Base-by-base conservation (phyloP, 257 asterid genomes). In the Solanum chmielewskii region DNA sequence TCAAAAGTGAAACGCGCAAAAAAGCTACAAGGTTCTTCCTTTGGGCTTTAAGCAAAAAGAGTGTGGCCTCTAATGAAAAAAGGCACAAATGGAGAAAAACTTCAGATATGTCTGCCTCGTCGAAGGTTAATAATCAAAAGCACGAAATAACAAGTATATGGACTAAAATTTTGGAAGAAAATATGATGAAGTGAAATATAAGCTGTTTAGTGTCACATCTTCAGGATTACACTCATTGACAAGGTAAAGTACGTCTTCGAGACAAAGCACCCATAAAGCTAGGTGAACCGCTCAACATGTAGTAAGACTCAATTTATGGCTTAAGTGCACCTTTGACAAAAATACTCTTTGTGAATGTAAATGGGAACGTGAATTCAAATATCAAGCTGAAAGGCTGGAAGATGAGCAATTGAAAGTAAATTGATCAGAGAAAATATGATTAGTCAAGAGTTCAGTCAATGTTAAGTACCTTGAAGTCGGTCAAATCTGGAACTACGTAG, bases 401-500 rank as follows among this genome's bases (percentile, higher is more conserved):
- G 25, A 25, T 44, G 39, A 78, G 64, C 64, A 78, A 9, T 37
- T 16, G 2, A 45, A 78, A 31, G 25, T 27, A 78, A 9, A 45
- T 44, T 78, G 39, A 78, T 78, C 84, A 78, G 64, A 78, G 41
- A 78, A 77, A 44, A 45, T 78, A 44, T 25, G 39, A 44, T 77
- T 44, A 29, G 62, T 44, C n/a, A 47, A 47, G 11, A 9, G 29
- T 45, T 80, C 85, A 27, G 29, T 25, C 10, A 44, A 85, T 52
- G 4, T 47, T 21, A 33, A 83, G 75, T 91, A 96, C 98, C 98
- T 94, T 94, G 94, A 96, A 96, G 86, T 89, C 92, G 4, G 96
- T 90, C 90, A 96, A 89, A 92, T 94, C 98, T 16, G 98, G 98
- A 80, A 96, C 98, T 29, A 96, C 94, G 77, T 96, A 94, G 91